Conservation (phyloP, 352 stramenopile genomes). For the Phytophthora tubulina region DNA sequence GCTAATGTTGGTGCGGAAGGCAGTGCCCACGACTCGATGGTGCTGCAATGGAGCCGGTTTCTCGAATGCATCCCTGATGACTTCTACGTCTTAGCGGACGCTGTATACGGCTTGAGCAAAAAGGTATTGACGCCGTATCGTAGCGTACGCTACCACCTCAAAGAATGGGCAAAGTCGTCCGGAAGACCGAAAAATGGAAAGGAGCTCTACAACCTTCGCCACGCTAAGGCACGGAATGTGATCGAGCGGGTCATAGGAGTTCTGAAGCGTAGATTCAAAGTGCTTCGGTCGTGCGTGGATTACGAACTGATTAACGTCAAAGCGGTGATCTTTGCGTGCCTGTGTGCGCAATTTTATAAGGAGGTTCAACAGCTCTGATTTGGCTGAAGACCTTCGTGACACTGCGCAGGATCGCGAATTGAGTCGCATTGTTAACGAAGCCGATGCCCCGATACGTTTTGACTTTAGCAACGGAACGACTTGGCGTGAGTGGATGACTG, state of each 20-base stretch:
- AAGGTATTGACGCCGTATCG: conserved; percentile 24
- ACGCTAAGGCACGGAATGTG: conserved; percentile 10
- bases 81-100: conserved; percentile 12
- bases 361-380: neutral
- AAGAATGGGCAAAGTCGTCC: neutral
- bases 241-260: conserved; percentile 14
- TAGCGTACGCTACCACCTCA: conserved; percentile 7
- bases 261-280: conserved; percentile 12
- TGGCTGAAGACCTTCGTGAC: conserved; percentile 4
- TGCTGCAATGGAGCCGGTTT: conserved; percentile 22
- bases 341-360: conserved; percentile 20
- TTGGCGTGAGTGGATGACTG: conserved; percentile 14
- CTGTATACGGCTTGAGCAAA: conserved; percentile 10
- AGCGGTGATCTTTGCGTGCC: conserved; percentile 10
- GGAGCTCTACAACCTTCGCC: conserved; percentile 16
- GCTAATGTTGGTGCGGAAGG: conserved; percentile 13
- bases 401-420: neutral
- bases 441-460: conserved; percentile 5
- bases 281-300: conserved; percentile 1
- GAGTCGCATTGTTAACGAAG: neutral
- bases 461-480: conserved; percentile 11
- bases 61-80: neutral
- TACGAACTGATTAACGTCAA: conserved; percentile 14
- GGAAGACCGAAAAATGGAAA: neutral
- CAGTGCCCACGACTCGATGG: conserved; percentile 24